Conservation (phyloP, 371 early-diverging fungal species). For the Mucor velutinosus region DNA sequence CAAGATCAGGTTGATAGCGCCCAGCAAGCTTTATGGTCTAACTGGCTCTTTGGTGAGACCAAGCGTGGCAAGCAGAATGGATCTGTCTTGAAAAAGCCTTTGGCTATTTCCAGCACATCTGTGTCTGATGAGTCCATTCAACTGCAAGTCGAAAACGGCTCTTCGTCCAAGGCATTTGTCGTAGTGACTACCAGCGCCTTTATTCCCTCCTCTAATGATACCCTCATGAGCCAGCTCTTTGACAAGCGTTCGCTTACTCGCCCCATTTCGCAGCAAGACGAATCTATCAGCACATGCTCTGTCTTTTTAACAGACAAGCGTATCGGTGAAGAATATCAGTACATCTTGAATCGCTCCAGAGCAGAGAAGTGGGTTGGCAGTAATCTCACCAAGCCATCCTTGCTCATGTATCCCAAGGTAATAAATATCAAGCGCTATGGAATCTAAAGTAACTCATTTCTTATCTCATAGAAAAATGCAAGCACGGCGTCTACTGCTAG, state of each 20-base stretch:
- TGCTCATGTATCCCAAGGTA: conserved; percentile 54
- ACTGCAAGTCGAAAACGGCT: conserved; percentile 14
- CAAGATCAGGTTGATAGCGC: not conserved
- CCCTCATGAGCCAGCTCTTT: not conserved
- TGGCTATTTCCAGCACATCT: conserved; percentile 9
- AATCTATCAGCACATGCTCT: conserved; percentile 3
- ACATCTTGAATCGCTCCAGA: conserved; percentile 53
- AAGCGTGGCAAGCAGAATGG: conserved; percentile 9
- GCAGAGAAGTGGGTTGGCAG: conserved; percentile 56
- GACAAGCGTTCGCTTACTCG: not conserved
- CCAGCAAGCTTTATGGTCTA: conserved; percentile 11
- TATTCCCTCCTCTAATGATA: conserved; percentile 16
- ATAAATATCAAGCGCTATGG: not conserved
- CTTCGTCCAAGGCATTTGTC: conserved; percentile 22
- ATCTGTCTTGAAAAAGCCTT: conserved; percentile 1
- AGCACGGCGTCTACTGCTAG: not conserved
- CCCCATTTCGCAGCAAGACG: not conserved
- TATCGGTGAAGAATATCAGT: conserved; percentile 60
- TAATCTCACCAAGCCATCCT: conserved; percentile 52
- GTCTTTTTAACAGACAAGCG: conserved; percentile 41
- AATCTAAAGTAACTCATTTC: not conserved
- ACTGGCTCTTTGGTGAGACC: conserved; percentile 20
- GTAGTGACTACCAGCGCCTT: conserved; percentile 34
- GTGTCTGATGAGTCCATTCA: conserved; percentile 13
- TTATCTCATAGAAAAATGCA: conserved; percentile 1